These are phyloP conservation scores for Blastobotrys elegans DNA, from an alignment of 1,139 yeast species.

Conservation along the genomic window DNA sequence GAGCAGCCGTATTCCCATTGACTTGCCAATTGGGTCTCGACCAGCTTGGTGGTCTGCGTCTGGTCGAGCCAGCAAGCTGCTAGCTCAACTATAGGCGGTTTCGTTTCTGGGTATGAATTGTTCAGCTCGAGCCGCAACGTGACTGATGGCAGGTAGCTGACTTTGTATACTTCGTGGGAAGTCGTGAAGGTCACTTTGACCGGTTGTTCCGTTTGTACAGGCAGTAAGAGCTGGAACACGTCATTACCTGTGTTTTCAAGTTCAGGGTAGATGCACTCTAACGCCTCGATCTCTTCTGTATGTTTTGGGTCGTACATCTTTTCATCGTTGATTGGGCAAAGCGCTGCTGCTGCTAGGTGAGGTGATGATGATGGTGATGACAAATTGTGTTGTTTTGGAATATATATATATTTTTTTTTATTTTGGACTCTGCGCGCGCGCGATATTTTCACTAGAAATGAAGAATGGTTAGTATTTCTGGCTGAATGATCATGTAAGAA, in stretches of 20 bases:
- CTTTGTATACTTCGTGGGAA: constrained; percentile 16
- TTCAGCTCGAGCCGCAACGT: constrained; percentile 21
- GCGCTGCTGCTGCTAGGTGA: too few species aligned
- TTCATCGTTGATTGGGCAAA: too few species aligned
- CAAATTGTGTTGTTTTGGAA: too few species aligned
- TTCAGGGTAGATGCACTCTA: constrained; percentile 50
- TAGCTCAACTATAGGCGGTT: constrained; percentile 24
- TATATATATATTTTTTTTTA: too few species aligned
- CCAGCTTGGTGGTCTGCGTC: constrained; percentile 23
- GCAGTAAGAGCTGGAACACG: constrained; percentile 12
- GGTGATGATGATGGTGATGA: too few species aligned
- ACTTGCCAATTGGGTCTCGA: constrained; percentile 23
- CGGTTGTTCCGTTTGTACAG: constrained; percentile 19
- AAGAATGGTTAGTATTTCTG: too few species aligned
- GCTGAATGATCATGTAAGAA: too few species aligned
- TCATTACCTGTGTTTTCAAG: constrained; percentile 24
- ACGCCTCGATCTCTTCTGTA: constrained; percentile 44
- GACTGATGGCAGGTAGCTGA: constrained; percentile 25
- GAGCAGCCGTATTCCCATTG: constrained; percentile 42
- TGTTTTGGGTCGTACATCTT: neutral
- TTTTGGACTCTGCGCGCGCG: neutral
- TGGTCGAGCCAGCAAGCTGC: constrained; percentile 24
- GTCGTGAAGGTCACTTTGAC: constrained; percentile 18
- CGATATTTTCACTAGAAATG: neutral
- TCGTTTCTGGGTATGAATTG: constrained; percentile 21